These are phyloP conservation scores for Saccharomycopsis sp. DNA, from an alignment of 805 yeast species.

Conservation along the genomic window DNA sequence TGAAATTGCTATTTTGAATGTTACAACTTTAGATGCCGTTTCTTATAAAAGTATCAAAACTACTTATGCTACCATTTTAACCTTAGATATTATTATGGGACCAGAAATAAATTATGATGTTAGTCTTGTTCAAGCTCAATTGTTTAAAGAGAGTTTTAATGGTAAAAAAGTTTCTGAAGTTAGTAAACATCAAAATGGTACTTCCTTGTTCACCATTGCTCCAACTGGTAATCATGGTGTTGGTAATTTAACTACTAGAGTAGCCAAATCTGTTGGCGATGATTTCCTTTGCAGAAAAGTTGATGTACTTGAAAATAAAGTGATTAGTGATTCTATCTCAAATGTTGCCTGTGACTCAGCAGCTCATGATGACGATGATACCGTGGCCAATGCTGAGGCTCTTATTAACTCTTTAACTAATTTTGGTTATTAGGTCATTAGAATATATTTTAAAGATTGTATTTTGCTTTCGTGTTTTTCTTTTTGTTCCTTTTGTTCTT, in stretches of 20 bases:
- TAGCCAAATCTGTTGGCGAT: too few species aligned
- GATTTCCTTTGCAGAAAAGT: too few species aligned
- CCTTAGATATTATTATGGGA: neutral
- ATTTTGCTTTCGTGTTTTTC: too few species aligned
- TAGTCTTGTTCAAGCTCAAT: constrained; percentile 21
- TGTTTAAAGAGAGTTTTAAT: constrained; percentile 18
- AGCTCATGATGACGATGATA: too few species aligned
- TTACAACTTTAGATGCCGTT: neutral
- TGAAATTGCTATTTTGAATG: neutral
- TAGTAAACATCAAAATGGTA: constrained; percentile 29
- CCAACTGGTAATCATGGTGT: constrained; percentile 31
- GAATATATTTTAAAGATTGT: too few species aligned
- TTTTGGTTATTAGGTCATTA: too few species aligned
- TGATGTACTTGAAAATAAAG: too few species aligned
- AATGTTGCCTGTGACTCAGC: too few species aligned
- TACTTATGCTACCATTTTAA: neutral
- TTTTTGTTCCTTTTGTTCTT: too few species aligned
- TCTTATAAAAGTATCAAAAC: neutral
- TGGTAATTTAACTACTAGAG: constrained; percentile 21
- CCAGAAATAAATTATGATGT: constrained; percentile 18
- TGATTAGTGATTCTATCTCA: too few species aligned
- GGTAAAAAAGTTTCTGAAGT: constrained; percentile 21
- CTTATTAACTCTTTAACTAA: too few species aligned
- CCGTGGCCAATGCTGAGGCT: too few species aligned
- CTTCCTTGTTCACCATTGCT: constrained; percentile 28